Evolutionary conservation across 2,329 filamentous ascomycete species (phyloP).

Genomic region (Lachnellula cervina): DNA sequence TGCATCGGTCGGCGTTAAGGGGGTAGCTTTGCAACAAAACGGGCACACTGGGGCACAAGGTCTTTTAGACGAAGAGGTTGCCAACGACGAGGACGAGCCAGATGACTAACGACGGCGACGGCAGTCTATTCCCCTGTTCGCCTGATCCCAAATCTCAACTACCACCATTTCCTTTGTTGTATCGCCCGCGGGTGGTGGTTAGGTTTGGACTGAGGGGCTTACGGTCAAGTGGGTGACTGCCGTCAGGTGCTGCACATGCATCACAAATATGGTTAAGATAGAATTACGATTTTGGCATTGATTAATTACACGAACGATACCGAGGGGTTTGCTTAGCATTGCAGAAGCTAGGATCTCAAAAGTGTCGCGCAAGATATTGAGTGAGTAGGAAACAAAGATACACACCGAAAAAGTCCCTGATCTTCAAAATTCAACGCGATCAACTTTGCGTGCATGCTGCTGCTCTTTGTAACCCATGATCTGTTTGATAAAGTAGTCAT

Average conservation of each 20-base stretch:
- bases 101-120: constrained; percentile 56
- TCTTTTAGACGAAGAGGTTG: constrained; percentile 46
- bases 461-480: background rate
- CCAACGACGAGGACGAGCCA: constrained; percentile 61
- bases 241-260: constrained; percentile 36
- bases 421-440: constrained; percentile 4
- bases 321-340: background rate
- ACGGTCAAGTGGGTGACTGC: constrained; percentile 60
- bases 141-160: constrained; percentile 36
- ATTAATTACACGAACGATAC: constrained; percentile 9
- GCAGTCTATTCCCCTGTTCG: constrained; percentile 61
- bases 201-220: constrained; percentile 42
- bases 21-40: constrained; percentile 24
- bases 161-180: constrained; percentile 20
- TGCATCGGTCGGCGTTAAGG: constrained; percentile 32
- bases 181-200: constrained; percentile 5
- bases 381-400: constrained; percentile 25
- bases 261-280: constrained; percentile 12
- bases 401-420: constrained; percentile 21
- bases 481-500: constrained; percentile 30
- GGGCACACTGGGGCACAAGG: constrained; percentile 29
- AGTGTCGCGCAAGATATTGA: constrained; percentile 5
- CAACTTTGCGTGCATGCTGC: background rate
- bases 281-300: constrained; percentile 15
- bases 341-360: background rate